Conservation (phyloP, 306 rosid genomes). For the Prunus persica region Prunus_persica_NCBIv2 NC_034014.1:25565501-25566000, state of each 20-base stretch:
- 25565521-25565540: not conserved
- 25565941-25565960: not conserved
- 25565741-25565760: not conserved
- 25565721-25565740: not conserved
- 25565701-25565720: not conserved
- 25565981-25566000: conserved; percentile 74
- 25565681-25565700: not conserved
- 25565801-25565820: conserved; percentile 6
- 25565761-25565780: conserved; percentile 1
- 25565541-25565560: not conserved
- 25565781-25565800: not conserved
- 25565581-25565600: conserved; percentile 14
- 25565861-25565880: conserved; percentile 32
- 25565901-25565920: conserved; percentile 25
- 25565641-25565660: not conserved
- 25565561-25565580: not conserved
- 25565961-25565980: not conserved
- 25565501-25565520: not conserved
- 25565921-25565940: conserved; percentile 1
- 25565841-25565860: conserved; percentile 20
- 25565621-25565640: not conserved
- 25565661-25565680: conserved; percentile 1
- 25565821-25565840: conserved; percentile 21
- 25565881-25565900: conserved; percentile 35
- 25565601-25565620: conserved; percentile 4